Percentiles rank a stretch among this genome's conserved stretches.
These are phyloP conservation scores for Sisymbrium altissimum DNA, from an alignment of 345 rosid genomes.

Conservation along the genomic window DNA sequence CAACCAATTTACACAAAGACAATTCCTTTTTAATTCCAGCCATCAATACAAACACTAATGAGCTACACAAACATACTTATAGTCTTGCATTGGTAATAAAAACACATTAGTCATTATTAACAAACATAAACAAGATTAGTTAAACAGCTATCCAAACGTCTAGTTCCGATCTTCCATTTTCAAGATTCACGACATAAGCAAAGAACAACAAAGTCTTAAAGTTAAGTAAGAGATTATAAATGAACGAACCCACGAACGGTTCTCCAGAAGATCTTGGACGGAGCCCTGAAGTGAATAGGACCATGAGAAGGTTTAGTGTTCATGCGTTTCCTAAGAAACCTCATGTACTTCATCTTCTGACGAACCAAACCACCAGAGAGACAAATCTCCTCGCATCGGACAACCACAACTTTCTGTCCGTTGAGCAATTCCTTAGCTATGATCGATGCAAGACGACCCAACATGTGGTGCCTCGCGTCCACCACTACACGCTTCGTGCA, in stretches of 20 bases:
- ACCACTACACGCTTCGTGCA: conserved; percentile 70
- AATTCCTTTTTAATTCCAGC: background rate
- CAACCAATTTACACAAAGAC: too few relatives aligned
- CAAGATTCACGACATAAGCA: too few relatives aligned
- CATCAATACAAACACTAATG: background rate
- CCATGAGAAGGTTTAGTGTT: conserved; percentile 96
- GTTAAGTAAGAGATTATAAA: background rate
- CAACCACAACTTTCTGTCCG: conserved; percentile 77
- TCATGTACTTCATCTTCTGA: conserved; percentile 90
- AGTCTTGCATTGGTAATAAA: background rate
- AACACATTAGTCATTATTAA: background rate
- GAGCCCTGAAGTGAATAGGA: conserved; percentile 88
- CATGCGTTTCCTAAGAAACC: conserved; percentile 90
- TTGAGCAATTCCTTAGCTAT: conserved; percentile 77
- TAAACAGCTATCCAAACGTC: background rate
- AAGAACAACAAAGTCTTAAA: too few relatives aligned
- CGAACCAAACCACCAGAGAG: conserved; percentile 79
- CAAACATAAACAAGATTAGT: background rate
- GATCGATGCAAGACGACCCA: conserved; percentile 64
- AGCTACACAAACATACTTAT: background rate
- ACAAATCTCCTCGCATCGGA: conserved; percentile 88
- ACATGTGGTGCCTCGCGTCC: conserved; percentile 86
- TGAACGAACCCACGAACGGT: conserved; percentile 69
- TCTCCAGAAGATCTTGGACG: conserved; percentile 93
- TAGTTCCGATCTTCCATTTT: background rate